Evolutionary conservation across 352 stramenopile genomes (phyloP).

Genomic region (Globisporangium spinosum): DNA sequence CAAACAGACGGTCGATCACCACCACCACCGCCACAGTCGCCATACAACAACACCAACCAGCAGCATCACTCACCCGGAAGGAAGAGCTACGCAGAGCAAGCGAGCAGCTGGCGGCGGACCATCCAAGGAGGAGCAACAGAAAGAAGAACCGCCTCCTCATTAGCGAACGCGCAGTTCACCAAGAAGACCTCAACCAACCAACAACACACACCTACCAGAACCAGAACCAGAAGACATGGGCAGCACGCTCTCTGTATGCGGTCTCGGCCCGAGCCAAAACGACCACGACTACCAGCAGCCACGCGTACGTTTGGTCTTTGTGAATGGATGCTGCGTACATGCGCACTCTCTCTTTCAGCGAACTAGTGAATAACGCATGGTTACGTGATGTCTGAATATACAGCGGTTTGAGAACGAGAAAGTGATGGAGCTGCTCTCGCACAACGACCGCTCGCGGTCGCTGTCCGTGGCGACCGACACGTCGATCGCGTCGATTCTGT

Average conservation of each 20-base stretch:
- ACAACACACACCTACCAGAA: background rate
- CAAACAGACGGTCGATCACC: background rate
- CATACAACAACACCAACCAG: background rate
- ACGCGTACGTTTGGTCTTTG: slow-evolving; percentile 18
- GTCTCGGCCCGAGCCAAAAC: slow-evolving; percentile 21
- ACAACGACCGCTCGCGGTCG: slow-evolving; percentile 30
- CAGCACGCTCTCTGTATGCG: slow-evolving; percentile 36
- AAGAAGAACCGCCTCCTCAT: slow-evolving; percentile 2
- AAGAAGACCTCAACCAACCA: background rate
- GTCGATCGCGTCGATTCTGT: slow-evolving; percentile 56
- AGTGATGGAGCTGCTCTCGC: slow-evolving; percentile 27
- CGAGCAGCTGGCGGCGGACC: background rate
- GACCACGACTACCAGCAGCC: slow-evolving; percentile 19
- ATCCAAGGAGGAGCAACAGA: slow-evolving; percentile 1
- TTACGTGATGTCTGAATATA: background rate
- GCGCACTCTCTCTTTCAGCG: background rate
- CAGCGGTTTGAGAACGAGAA: slow-evolving; percentile 20
- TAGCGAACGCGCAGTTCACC: slow-evolving; percentile 1
- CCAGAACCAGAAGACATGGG: slow-evolving; percentile 24
- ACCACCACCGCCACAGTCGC: background rate
- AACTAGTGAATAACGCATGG: background rate
- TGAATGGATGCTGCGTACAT: background rate
- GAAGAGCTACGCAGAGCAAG: background rate
- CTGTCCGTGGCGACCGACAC: slow-evolving; percentile 40
- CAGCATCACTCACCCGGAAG: background rate